Conservation (phyloP, 2,329 filamentous ascomycete genomes). For the Scedosporium aurantiacum region DNA sequence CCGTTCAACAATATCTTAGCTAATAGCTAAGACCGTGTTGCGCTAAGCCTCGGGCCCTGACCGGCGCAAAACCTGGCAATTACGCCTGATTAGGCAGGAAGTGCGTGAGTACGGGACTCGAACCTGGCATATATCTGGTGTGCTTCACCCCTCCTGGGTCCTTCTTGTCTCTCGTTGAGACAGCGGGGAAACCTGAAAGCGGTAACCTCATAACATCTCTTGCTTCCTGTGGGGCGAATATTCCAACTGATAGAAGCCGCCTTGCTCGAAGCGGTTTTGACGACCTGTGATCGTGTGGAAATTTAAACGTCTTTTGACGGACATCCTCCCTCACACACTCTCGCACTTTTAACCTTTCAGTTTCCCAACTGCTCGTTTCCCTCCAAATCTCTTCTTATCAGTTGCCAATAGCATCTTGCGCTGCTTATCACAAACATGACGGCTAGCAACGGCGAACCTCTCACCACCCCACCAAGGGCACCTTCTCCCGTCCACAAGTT, state of each 20-base stretch:
- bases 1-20: not conserved
- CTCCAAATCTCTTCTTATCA: not conserved
- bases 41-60: too few species aligned
- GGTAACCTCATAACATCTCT: not conserved
- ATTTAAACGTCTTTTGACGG: not conserved
- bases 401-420: not conserved
- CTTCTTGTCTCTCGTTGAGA: not conserved
- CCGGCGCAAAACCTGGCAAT: not conserved
- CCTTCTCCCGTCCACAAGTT: constrained; percentile 68
- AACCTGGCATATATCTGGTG: not conserved
- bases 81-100: constrained; percentile 2
- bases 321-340: not conserved
- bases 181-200: not conserved
- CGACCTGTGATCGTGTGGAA: too few species aligned
- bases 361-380: not conserved
- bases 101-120: not conserved
- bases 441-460: constrained; percentile 20
- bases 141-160: not conserved
- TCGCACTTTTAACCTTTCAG: not conserved
- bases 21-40: not conserved
- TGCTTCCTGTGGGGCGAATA: not conserved
- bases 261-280: not conserved
- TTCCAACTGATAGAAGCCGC: not conserved
- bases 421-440: constrained; percentile 16
- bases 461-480: constrained; percentile 15